These are phyloP conservation scores for Vigna angularis DNA, from an alignment of 306 rosid species.

Conservation along the genomic window DNA sequence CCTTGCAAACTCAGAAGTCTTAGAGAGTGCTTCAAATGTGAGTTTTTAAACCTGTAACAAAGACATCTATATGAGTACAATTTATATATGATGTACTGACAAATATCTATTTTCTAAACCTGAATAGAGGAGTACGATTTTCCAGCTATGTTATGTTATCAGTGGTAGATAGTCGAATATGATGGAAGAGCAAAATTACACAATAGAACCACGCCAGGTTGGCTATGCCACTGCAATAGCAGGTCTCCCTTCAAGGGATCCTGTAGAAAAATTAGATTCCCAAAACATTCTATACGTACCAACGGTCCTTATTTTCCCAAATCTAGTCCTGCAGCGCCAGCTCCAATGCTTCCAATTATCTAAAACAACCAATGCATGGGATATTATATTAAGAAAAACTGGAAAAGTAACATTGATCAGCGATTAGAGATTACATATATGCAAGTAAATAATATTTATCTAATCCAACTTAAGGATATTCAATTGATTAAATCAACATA, in stretches of 20 bases:
- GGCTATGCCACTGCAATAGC: too few species aligned
- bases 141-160: not conserved
- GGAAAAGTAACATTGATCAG: not conserved
- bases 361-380: conserved; percentile 35
- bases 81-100: too few species aligned
- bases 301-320: conserved; percentile 96
- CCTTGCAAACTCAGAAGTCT: conserved; percentile 92
- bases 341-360: conserved; percentile 86
- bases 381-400: conserved; percentile 10
- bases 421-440: not conserved
- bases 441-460: too few species aligned
- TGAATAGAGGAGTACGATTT: not conserved
- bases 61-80: too few species aligned
- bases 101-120: conserved; percentile 13
- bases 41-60: conserved; percentile 32
- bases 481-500: too few species aligned
- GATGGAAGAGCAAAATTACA: too few species aligned
- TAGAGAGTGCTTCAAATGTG: conserved; percentile 92
- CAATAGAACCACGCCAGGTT: too few species aligned
- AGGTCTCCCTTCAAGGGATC: too few species aligned
- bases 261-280: too few species aligned
- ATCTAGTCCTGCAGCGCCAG: conserved; percentile 90
- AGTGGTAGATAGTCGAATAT: too few species aligned
- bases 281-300: conserved; percentile 72
- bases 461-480: too few species aligned